Evolutionary conservation across 352 stramenopile species (phyloP), one percentile per base, ranked within the genome.

Genomic region (Globisporangium cystogenes): DNA sequence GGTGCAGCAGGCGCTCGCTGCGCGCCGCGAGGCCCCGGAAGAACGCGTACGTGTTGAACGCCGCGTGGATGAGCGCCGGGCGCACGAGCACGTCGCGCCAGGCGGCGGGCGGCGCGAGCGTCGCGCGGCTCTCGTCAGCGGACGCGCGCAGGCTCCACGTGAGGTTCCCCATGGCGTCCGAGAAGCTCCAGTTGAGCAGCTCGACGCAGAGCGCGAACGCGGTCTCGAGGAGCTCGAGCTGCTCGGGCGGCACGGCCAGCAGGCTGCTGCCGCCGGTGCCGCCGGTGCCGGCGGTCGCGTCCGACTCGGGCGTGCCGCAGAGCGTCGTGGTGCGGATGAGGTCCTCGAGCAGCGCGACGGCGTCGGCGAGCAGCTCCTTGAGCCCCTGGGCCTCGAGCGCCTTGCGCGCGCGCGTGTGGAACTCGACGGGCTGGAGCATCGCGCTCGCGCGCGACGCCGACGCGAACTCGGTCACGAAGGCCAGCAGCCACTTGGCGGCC

Each of bases 391-490:
- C 74, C 50, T 89, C 77, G 44, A 93, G 60, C 31, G 53, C 63
- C 26, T 80, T 72, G 44, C 84, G 63, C 16, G 77, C 79, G 51
- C 86, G 81, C 31, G 78, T 92, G 61, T 94, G 82, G 59, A 93
- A 93, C 59, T 91, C 82, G 14, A 94, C 57, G 0, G 84, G 84
- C 56, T 93, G 84, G 48, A 69, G 64, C 84, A 92, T 94, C 55
- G 81, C 82, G 46, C 77, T 88, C 23, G 84, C 72, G 42, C 78
- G 68, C 1, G 84, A 94, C 11, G 78, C 76, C 3, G 82, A 90
- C 42, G 79, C 86, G 54, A 94, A 91, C 64, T 94, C 84, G 45
- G 80, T 90, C 48, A 93, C 79, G 36, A 94, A 90, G 16, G 84
- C 82, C 21, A 90, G 71, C 26, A 94, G 66, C 79, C 83, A 90